These are phyloP conservation scores for Aspergillus sclerotioniger DNA, from an alignment of 495 filamentous ascomycete species.

Conservation along the genomic window DNA sequence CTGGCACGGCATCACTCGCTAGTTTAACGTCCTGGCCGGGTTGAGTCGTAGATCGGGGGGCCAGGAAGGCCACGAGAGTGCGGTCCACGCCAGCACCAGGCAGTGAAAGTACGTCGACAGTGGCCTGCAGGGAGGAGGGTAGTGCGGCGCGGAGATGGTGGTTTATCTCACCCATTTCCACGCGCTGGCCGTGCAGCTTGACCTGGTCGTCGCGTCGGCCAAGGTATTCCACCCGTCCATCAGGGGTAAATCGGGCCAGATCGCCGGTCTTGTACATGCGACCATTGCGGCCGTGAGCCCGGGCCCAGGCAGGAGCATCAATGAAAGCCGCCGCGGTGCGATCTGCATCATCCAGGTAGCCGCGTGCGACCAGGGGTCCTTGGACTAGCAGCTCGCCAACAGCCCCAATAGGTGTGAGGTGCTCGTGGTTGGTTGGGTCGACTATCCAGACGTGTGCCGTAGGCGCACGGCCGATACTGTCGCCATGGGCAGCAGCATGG, in stretches of 20 bases:
- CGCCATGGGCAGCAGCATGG: too few relatives aligned
- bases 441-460: conserved; percentile 30
- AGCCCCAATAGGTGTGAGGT: conserved; percentile 39
- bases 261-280: conserved; percentile 35
- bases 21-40: too few relatives aligned
- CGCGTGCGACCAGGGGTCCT: conserved; percentile 39
- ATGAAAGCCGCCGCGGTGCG: conserved; percentile 33
- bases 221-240: conserved; percentile 23
- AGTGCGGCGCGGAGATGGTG: background rate
- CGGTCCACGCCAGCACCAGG: too few relatives aligned
- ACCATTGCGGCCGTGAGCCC: background rate
- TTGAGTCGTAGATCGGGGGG: too few relatives aligned
- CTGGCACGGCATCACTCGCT: too few relatives aligned
- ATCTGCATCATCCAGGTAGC: conserved; percentile 36
- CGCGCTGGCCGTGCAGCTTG: conserved; percentile 41
- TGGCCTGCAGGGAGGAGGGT: too few relatives aligned
- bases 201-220: conserved; percentile 38
- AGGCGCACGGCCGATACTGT: too few relatives aligned
- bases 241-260: conserved; percentile 20
- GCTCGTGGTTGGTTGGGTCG: conserved; percentile 29
- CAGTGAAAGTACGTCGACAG: too few relatives aligned
- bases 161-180: conserved; percentile 46
- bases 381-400: conserved; percentile 45
- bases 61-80: too few relatives aligned
- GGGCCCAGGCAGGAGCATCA: conserved; percentile 19